Evolutionary conservation across 352 stramenopile genomes (phyloP).

Genomic region (Globisporangium viniferum): DNA sequence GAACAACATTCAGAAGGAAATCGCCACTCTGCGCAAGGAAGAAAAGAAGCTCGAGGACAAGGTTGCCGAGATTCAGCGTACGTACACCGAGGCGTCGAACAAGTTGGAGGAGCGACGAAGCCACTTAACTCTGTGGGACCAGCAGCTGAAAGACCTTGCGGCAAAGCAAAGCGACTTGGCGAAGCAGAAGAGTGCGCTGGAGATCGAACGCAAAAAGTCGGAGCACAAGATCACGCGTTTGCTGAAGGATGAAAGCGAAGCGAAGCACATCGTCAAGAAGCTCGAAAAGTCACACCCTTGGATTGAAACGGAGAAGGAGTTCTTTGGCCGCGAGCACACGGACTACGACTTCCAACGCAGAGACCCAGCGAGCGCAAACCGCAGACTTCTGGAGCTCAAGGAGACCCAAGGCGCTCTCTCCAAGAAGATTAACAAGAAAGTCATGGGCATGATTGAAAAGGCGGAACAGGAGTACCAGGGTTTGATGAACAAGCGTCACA

Average conservation of each 20-base stretch:
- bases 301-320: constrained; percentile 97
- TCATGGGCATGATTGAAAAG: constrained; percentile 99
- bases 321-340: constrained; percentile 95
- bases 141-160: constrained; percentile 90
- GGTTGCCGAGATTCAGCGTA: constrained; percentile 56
- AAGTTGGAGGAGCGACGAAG: constrained; percentile 69
- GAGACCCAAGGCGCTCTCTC: constrained; percentile 91
- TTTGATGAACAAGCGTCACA: constrained; percentile 96
- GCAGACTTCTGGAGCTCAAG: constrained; percentile 90
- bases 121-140: constrained; percentile 82
- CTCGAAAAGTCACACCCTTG: constrained; percentile 95
- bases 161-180: constrained; percentile 73
- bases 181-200: constrained; percentile 84
- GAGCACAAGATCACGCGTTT: constrained; percentile 91
- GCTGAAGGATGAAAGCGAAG: constrained; percentile 91
- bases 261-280: constrained; percentile 86
- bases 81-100: constrained; percentile 53
- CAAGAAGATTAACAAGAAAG: constrained; percentile 99
- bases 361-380: constrained; percentile 83
- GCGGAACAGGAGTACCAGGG: constrained; percentile 98
- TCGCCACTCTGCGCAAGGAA: constrained; percentile 57
- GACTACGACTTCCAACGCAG: constrained; percentile 97
- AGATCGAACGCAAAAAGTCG: constrained; percentile 95
- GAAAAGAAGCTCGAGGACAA: constrained; percentile 71
- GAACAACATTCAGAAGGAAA: constrained; percentile 50